Conservation (phyloP, 2,329 filamentous ascomycete species). For the Aureobasidium namibiae region DNA sequence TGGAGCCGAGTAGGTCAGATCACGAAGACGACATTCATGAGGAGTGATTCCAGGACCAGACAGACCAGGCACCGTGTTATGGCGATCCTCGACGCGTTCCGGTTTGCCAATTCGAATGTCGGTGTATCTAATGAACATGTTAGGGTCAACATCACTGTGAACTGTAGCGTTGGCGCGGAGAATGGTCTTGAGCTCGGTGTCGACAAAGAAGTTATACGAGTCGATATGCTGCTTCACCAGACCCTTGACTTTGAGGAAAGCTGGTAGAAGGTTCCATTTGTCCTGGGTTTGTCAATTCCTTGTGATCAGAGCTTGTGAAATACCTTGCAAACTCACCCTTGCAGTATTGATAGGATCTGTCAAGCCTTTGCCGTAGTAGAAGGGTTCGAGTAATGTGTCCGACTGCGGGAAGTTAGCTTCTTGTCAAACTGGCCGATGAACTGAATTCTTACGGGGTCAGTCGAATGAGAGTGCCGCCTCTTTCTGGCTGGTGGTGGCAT, state of each 20-base stretch:
- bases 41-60: constrained; percentile 56
- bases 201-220: constrained; percentile 97
- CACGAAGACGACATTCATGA: constrained; percentile 90
- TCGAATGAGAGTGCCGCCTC: constrained; percentile 13
- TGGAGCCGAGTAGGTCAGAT: constrained; percentile 96
- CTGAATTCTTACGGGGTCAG: constrained; percentile 8
- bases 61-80: constrained; percentile 34
- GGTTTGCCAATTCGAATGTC: constrained; percentile 83
- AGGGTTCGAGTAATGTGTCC: constrained; percentile 58
- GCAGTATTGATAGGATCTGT: constrained; percentile 64
- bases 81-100: constrained; percentile 67
- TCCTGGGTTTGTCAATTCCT: constrained; percentile 45
- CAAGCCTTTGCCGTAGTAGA: constrained; percentile 60
- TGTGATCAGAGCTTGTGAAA: background rate
- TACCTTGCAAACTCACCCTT: constrained; percentile 22
- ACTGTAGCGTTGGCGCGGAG: constrained; percentile 84
- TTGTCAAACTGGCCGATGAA: background rate
- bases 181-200: constrained; percentile 95
- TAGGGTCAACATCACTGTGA: constrained; percentile 83
- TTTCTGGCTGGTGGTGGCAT: background rate
- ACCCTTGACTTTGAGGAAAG: constrained; percentile 97
- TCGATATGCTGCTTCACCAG: constrained; percentile 97
- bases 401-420: constrained; percentile 13
- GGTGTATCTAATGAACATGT: constrained; percentile 63
- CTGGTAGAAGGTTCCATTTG: constrained; percentile 94